Evolutionary conservation across 805 yeast genomes (phyloP).

Genomic region (Trichomonascus vanleenenianus): DNA sequence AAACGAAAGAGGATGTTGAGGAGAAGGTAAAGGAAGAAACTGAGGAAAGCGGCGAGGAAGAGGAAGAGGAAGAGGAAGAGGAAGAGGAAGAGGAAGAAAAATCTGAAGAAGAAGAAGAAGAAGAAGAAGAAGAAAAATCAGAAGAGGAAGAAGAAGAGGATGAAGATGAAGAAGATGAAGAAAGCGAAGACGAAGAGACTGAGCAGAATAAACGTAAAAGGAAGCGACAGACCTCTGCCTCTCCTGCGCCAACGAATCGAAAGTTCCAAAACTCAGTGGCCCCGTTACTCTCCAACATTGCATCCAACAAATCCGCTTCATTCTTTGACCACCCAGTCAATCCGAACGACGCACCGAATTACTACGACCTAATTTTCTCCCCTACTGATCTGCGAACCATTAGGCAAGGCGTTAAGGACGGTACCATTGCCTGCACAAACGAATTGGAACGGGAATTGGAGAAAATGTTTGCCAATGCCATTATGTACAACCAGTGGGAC

Average conservation of each 20-base stretch:
- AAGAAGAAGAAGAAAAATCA: conserved; percentile 13
- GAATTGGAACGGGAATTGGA: conserved; percentile 62
- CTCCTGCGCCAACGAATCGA: conserved; percentile 30
- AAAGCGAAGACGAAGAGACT: conserved; percentile 2
- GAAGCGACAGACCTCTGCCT: conserved; percentile 15
- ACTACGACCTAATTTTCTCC: conserved; percentile 48
- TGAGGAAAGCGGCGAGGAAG: conserved; percentile 5
- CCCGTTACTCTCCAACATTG: conserved; percentile 55
- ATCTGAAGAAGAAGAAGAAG: conserved; percentile 15
- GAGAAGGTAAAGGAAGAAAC: conserved; percentile 3
- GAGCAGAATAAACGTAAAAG: conserved; percentile 6
- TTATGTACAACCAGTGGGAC: conserved; percentile 68
- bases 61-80: conserved; percentile 3
- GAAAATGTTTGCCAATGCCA: conserved; percentile 76
- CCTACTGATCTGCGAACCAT: conserved; percentile 68
- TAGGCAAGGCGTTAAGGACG: conserved; percentile 48
- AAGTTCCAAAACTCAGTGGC: conserved; percentile 54
- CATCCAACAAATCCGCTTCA: conserved; percentile 65
- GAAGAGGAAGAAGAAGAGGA: conserved; percentile 6
- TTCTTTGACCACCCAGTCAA: conserved; percentile 67
- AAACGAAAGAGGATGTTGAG: conserved; percentile 3
- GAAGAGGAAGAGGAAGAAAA: conserved; percentile 11
- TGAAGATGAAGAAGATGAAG: conserved; percentile 6
- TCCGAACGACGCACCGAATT: conserved; percentile 60
- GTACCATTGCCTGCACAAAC: conserved; percentile 39